These are phyloP conservation scores for Tylopilus intermedius DNA, from an alignment of 768 basidiomycete genomes.

Conservation along the genomic window DNA sequence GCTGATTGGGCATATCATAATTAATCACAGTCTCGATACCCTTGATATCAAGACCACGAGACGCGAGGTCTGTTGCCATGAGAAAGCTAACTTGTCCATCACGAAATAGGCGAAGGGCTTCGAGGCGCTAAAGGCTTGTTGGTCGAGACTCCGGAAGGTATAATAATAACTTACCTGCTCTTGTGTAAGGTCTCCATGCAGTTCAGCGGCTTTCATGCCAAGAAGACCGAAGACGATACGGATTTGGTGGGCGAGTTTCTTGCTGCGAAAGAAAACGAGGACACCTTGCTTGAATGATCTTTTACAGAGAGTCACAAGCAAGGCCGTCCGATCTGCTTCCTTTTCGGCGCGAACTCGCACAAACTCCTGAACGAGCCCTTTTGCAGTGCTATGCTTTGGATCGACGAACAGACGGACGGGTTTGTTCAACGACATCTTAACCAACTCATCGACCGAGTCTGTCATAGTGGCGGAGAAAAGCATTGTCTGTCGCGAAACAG, in stretches of 20 bases:
- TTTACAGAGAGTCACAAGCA: constrained; percentile 81
- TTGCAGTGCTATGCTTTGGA: constrained; percentile 82
- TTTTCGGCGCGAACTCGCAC: constrained; percentile 82
- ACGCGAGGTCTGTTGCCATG: constrained; percentile 94
- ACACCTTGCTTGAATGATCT: constrained; percentile 78
- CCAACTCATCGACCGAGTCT: constrained; percentile 89
- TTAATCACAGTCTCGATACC: constrained; percentile 97
- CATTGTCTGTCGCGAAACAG: constrained; percentile 90
- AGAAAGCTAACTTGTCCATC: constrained; percentile 86
- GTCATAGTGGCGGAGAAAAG: constrained; percentile 99
- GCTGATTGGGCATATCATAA: constrained; percentile 94
- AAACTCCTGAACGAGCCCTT: constrained; percentile 88
- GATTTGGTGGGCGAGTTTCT: constrained; percentile 96
- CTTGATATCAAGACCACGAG: constrained; percentile 94
- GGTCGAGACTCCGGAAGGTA: constrained; percentile 1
- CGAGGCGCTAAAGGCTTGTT: constrained; percentile 58
- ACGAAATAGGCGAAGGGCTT: constrained; percentile 81
- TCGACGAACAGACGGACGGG: constrained; percentile 95
- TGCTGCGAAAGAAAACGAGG: constrained; percentile 93
- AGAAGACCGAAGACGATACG: constrained; percentile 85
- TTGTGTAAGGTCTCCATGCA: constrained; percentile 94
- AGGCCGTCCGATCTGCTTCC: constrained; percentile 68
- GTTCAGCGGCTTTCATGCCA: constrained; percentile 85
- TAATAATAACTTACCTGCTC: constrained; percentile 63
- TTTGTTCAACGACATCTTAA: constrained; percentile 87